Evolutionary conservation across 148 eudicot species (phyloP).

Genomic region (Linanthus parryae): DNA sequence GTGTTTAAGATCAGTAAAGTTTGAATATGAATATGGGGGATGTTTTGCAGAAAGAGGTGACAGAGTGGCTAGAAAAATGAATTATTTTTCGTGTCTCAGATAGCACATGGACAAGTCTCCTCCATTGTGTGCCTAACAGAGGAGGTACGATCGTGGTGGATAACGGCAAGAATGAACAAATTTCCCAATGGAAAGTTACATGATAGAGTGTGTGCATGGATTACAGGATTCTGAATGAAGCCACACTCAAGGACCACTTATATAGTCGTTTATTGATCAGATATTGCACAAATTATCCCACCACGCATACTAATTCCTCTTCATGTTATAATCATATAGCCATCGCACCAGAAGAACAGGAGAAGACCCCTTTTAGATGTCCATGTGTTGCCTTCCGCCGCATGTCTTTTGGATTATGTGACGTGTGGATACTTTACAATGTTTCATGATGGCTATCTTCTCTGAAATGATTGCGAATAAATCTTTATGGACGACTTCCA

Average conservation of each 20-base stretch:
- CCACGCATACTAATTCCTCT: neutral
- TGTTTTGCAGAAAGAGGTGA: neutral
- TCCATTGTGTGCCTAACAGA: neutral
- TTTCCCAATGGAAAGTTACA: neutral
- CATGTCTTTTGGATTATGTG: neutral
- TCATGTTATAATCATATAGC: neutral
- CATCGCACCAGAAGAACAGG: neutral
- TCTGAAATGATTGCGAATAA: neutral
- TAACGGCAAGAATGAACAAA: neutral
- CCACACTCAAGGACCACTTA: neutral
- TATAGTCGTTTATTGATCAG: neutral
- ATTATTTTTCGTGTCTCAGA: neutral
- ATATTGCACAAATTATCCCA: neutral
- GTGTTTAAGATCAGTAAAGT: neutral
- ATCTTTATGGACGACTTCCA: neutral
- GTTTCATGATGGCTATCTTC: neutral
- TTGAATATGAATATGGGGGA: neutral
- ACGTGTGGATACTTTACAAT: neutral
- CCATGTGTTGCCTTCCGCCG: neutral
- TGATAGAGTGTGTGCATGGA: neutral
- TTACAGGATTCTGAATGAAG: neutral
- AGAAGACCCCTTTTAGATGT: neutral
- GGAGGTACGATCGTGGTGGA: neutral
- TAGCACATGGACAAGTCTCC: neutral
- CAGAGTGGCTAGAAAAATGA: neutral